A percentile compares a stretch with the other conserved stretches of the same genome.
These are phyloP conservation scores for Lipomyces spencermartinsiae DNA, from an alignment of 805 yeast species.

Conservation along the genomic window DNA sequence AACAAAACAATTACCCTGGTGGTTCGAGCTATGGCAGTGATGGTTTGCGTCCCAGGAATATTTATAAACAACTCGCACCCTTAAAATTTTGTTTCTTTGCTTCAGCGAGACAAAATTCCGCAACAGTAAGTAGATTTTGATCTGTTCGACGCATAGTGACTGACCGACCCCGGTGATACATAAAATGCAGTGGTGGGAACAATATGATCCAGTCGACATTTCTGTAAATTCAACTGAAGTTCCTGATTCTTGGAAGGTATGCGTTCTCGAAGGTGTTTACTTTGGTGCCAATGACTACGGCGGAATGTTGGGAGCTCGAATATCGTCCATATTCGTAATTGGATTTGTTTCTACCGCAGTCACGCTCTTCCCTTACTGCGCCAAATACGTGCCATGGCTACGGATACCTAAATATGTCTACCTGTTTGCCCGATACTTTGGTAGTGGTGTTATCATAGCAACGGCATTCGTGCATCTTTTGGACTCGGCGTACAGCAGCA, in stretches of 20 bases:
- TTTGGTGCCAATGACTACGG: conserved; percentile 50
- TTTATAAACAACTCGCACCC: no score
- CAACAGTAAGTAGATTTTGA: no score
- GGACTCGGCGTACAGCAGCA: conserved; percentile 12
- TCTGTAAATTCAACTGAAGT: conserved; percentile 27
- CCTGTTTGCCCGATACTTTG: conserved; percentile 15
- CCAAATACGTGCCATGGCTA: conserved; percentile 25
- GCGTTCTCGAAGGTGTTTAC: conserved; percentile 53
- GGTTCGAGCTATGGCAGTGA: no score
- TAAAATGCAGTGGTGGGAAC: no score
- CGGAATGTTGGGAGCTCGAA: conserved; percentile 54
- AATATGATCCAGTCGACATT: no score
- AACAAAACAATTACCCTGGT: no score
- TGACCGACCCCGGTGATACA: no score
- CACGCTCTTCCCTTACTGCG: conserved; percentile 53
- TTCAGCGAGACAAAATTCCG: no score
- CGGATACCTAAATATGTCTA: conserved; percentile 21
- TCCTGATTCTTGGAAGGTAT: conserved; percentile 51
- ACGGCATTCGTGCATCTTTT: conserved; percentile 15
- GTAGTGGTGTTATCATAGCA: not conserved
- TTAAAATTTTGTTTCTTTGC: no score
- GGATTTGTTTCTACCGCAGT: conserved; percentile 53
- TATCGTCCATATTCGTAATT: conserved; percentile 66
- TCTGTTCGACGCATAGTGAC: no score
- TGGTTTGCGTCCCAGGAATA: no score